Base-by-base conservation (phyloP, 2,329 filamentous ascomycete genomes). In the Teratosphaeria zuluensis region DNA sequence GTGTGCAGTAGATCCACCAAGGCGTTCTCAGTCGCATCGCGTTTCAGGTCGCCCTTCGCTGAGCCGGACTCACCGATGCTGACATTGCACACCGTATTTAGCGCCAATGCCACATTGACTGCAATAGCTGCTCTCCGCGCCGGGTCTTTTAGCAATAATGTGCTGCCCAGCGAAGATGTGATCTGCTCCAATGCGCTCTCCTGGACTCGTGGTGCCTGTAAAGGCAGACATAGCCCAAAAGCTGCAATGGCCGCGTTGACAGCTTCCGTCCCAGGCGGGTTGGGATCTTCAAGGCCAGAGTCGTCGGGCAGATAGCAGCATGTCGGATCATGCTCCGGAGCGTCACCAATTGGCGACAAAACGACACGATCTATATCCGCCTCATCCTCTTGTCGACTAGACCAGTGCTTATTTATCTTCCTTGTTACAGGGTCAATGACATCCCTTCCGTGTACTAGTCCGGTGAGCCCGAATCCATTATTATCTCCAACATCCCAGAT, bases 401-500 rank as follows among this genome's bases (percentile, higher is more conserved):
- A 65, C 71, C 71, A 72, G 55, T 72, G 68, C 53, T 62, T 56
- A 19, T 77, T 86, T 31, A 89, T 33, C 46, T 88, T 14, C 85
- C 85, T 58, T 92, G 79, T 30, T 81, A 83, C 66, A 81, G 84
- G 54, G 89, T 81, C 60, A 85, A 82, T 71, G 19, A 91, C 79
- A 56, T 87, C 83, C 69, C 94, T 91, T 0, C 90, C 89, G 24
- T 84, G 81, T 1, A 95, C 85, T 24, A 97, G 77, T 1, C 92
- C 90, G 9, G 90, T 95, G 16, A 99, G 87, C 2, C 95, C 94
- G 72, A 96, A 97, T 0, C 92, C 92, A 66, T 87, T 92, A 69
- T 97, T 97, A 72, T 99, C 94, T 8, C 86, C 88, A 6, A 96
- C 84, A 62, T 97, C 92, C 94, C 94, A 99, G 46, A 99, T 84